These are phyloP conservation scores for Arxiozyma bovina DNA, from an alignment of 1,139 yeast genomes.

Conservation along the genomic window DNA sequence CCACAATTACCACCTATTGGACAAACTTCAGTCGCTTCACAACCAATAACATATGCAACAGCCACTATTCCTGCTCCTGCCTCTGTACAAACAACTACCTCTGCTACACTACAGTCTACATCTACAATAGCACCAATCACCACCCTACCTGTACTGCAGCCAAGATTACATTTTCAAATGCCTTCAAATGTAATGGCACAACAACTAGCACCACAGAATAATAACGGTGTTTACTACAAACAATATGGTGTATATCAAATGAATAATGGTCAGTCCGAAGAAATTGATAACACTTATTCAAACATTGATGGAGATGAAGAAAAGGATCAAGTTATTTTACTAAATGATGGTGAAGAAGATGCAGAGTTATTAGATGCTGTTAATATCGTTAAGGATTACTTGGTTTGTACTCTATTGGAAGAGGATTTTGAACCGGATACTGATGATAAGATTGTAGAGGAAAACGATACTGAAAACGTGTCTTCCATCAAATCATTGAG, in stretches of 20 bases:
- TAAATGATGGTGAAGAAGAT: slow-evolving; percentile 8
- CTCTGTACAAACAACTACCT: not conserved
- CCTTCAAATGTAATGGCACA: slow-evolving; percentile 6
- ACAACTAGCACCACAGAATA: slow-evolving; percentile 10
- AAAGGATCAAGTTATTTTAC: not conserved
- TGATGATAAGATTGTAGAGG: slow-evolving; percentile 6
- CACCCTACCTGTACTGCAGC: slow-evolving; percentile 5
- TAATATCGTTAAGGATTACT: slow-evolving; percentile 24
- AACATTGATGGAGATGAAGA: slow-evolving; percentile 5
- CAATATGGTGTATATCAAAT: slow-evolving; percentile 22
- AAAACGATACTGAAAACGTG: not conserved
- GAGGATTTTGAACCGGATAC: slow-evolving; percentile 17
- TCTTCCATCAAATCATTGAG: not conserved
- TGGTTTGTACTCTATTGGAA: slow-evolving; percentile 24
- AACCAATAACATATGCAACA: not conserved
- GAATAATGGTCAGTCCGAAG: slow-evolving; percentile 13
- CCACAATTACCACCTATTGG: slow-evolving; percentile 10
- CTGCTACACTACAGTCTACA: not conserved
- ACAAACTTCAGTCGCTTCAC: not conserved
- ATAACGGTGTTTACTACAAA: not conserved
- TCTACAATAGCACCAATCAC: slow-evolving; percentile 6
- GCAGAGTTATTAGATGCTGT: slow-evolving; percentile 12
- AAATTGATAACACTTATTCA: not conserved
- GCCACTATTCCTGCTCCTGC: not conserved
- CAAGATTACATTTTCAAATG: slow-evolving; percentile 4